Conservation (phyloP, 2,329 filamentous ascomycete species). For the Truncatella angustata region DNA sequence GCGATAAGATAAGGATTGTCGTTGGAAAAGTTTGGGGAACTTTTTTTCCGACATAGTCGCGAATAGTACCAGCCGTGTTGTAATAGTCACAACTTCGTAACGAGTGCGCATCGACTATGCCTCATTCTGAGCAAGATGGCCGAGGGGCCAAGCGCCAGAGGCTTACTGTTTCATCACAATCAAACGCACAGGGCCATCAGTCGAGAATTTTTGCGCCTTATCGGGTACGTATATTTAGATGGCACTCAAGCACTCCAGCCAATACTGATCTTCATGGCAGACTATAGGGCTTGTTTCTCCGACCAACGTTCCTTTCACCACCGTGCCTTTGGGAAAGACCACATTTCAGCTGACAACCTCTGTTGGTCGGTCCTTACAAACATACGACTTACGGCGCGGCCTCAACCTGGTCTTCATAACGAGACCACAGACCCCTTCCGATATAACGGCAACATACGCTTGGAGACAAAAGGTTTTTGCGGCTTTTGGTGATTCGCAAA, state of each 20-base stretch:
- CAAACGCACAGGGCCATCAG: slow-evolving; percentile 40
- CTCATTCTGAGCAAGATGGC: slow-evolving; percentile 56
- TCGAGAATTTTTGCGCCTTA: slow-evolving; percentile 93
- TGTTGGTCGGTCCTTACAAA: slow-evolving; percentile 85
- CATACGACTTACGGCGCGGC: slow-evolving; percentile 88
- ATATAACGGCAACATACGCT: slow-evolving; percentile 82
- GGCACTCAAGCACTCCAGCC: background rate
- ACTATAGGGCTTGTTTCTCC: slow-evolving; percentile 93
- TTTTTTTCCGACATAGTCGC: slow-evolving; percentile 3
- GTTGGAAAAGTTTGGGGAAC: background rate
- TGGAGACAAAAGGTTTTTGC: slow-evolving; percentile 87
- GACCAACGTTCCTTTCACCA: slow-evolving; percentile 85
- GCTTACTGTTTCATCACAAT: slow-evolving; percentile 43
- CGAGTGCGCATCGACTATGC: slow-evolving; percentile 39
- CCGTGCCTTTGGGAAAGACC: slow-evolving; percentile 84
- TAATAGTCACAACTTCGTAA: background rate
- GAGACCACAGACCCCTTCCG: slow-evolving; percentile 79
- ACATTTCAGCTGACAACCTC: slow-evolving; percentile 98
- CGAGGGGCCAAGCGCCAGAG: slow-evolving; percentile 78
- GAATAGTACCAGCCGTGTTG: background rate
- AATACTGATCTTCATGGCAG: slow-evolving; percentile 40
- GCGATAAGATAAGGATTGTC: slow-evolving; percentile 7
- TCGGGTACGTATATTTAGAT: slow-evolving; percentile 54
- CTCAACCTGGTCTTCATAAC: slow-evolving; percentile 93
- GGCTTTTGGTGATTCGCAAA: slow-evolving; percentile 72